These are phyloP conservation scores for Microdochium bolleyi DNA, from an alignment of 2,329 filamentous ascomycete species.

Conservation along the genomic window DNA sequence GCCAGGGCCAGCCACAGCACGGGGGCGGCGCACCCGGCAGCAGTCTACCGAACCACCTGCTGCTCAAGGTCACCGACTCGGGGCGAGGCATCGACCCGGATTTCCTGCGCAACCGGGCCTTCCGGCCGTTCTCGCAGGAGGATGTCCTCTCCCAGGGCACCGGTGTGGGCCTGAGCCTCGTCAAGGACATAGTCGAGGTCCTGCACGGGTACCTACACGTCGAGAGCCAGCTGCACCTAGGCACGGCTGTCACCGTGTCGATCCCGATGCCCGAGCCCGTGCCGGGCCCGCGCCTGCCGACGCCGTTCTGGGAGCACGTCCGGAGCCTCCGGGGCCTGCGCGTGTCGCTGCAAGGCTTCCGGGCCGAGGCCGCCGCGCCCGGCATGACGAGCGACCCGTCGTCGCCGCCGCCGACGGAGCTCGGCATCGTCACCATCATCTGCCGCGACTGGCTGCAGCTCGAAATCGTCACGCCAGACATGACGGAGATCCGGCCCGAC, in stretches of 20 bases:
- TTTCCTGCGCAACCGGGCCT: constrained; percentile 52
- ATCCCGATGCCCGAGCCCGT: constrained; percentile 1
- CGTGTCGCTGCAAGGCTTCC: constrained; percentile 15
- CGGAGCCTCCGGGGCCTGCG: constrained; percentile 20
- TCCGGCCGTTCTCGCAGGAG: constrained; percentile 58
- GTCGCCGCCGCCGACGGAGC: constrained; percentile 3
- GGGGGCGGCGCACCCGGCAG: constrained; percentile 6
- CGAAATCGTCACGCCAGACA: constrained; percentile 11
- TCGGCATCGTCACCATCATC: constrained; percentile 11
- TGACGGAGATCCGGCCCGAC: constrained; percentile 7
- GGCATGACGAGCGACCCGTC: constrained; percentile 1
- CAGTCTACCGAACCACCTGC: constrained; percentile 10
- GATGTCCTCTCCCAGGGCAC: constrained; percentile 50
- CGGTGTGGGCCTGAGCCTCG: constrained; percentile 58
- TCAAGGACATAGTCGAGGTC: constrained; percentile 48
- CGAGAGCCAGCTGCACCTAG: constrained; percentile 24
- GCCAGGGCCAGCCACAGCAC: constrained; percentile 6
- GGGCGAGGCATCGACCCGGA: constrained; percentile 58
- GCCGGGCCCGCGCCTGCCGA: not conserved
- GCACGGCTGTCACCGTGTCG: constrained; percentile 7
- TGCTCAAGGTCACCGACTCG: constrained; percentile 50
- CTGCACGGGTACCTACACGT: constrained; percentile 52
- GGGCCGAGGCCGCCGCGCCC: not conserved
- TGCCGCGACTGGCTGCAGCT: constrained; percentile 24
- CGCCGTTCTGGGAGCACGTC: constrained; percentile 6